Conservation (phyloP, 805 yeast species). For the Wickerhamiella dianesei region DNA sequence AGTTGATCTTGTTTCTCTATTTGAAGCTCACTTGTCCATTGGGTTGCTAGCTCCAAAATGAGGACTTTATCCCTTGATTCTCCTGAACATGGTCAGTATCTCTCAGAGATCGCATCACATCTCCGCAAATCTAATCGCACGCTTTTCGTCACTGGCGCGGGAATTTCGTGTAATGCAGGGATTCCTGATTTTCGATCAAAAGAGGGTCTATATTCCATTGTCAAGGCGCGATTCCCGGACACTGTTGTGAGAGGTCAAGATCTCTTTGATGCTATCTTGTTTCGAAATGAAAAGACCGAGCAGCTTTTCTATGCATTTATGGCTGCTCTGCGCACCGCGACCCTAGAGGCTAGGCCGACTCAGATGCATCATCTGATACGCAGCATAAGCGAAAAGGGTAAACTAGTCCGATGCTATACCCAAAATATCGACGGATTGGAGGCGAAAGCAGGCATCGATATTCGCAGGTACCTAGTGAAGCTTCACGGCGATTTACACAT, state of each 20-base stretch:
- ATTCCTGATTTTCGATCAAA: slow-evolving; percentile 88
- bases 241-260: slow-evolving; percentile 73
- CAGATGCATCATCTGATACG: slow-evolving; percentile 67
- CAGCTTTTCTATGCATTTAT: slow-evolving; percentile 76
- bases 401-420: slow-evolving; percentile 75
- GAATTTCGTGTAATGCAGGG: slow-evolving; percentile 92
- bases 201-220: slow-evolving; percentile 68
- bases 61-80: not conserved
- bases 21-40: not conserved
- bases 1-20: not conserved
- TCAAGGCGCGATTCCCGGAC: slow-evolving; percentile 47
- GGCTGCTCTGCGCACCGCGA: slow-evolving; percentile 59
- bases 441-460: slow-evolving; percentile 42
- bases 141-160: slow-evolving; percentile 85
- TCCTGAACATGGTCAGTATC: slow-evolving; percentile 1
- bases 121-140: slow-evolving; percentile 20
- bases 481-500: slow-evolving; percentile 78
- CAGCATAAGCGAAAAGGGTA: slow-evolving; percentile 44
- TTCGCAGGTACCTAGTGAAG: slow-evolving; percentile 52
- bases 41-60: not conserved
- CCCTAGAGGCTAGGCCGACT: slow-evolving; percentile 61
- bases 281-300: slow-evolving; percentile 52
- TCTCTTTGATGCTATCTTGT: slow-evolving; percentile 73
- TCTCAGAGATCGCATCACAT: slow-evolving; percentile 14
- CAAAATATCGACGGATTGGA: slow-evolving; percentile 92